These are phyloP conservation scores for Osmanthus fragrans DNA, from an alignment of 257 asterid species.

Conservation along the genomic window DNA sequence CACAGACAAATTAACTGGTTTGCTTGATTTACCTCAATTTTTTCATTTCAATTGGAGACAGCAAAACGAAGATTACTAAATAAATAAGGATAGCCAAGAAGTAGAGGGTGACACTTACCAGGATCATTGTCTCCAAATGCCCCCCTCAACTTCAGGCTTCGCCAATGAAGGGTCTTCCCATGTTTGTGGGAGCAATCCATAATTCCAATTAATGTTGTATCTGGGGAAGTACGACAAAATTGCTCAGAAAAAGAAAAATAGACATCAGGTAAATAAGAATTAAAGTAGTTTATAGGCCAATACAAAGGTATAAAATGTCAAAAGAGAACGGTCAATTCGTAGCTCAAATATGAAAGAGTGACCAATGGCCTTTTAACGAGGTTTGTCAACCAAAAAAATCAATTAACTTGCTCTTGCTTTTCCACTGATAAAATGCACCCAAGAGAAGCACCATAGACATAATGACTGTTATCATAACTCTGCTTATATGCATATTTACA, in stretches of 20 bases:
- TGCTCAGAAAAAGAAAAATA: conserved; percentile 14
- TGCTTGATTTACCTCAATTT: background rate
- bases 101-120: conserved; percentile 38
- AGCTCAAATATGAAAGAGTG: no score
- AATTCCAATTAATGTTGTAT: conserved; percentile 96
- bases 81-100: conserved; percentile 1
- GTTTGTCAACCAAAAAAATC: no score
- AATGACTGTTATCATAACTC: background rate
- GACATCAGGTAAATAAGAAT: conserved; percentile 6
- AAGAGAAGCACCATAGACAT: no score
- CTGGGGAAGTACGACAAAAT: conserved; percentile 37
- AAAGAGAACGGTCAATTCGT: background rate
- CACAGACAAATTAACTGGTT: background rate
- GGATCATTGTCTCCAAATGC: conserved; percentile 99
- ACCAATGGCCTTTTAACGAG: no score
- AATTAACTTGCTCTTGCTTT: no score
- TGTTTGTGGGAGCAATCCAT: conserved; percentile 98
- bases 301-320: background rate
- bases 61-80: conserved; percentile 11
- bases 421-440: no score
- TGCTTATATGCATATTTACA: background rate
- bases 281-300: conserved; percentile 6
- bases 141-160: conserved; percentile 88
- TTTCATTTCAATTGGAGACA: background rate
- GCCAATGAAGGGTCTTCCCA: conserved; percentile 97